Evolutionary conservation across 257 asterid genomes (phyloP), one percentile per base, ranked within the genome.

Genomic region (Oldenlandia corymbosa): DNA sequence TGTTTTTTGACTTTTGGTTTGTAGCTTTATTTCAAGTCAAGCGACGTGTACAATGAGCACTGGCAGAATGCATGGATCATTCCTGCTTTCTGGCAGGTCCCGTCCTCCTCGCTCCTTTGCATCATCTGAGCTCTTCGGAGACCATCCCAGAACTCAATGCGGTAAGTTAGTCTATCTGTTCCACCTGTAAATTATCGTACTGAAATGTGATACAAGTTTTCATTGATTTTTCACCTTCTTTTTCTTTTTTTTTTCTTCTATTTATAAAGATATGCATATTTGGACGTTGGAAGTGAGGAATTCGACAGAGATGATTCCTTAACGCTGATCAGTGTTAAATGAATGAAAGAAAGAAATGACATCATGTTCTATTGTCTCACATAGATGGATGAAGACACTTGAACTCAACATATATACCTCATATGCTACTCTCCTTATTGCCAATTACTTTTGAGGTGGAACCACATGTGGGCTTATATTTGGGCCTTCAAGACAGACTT

Each of bases 31-130:
- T 89, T 89, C 82, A 92, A 89, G 78, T 84, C 99, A 12, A 85
- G 71, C 50, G 99, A 92, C 71, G 75, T 76, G 48, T 89, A 89
- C 87, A 92, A 89, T 64, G 97, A 92, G 88, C 90, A 67, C 23
- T 92, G 99, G 99, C 88, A 74, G 76, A 92, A 82, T 67, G 99
- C 97, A 46, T 92, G 99, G 99, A 78, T 92, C 77, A 87, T 92
- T 73, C 91, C 97, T 53, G 99, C 95, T 70, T 89, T 92, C 75
- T 92, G 99, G 99, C 95, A 89, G 68, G 94, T 92, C 51, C 67
- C 85, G 78, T 89, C 99, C 28, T 87, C 87, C 84, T 85, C 91
- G 58, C 87, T 92, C 68, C 80, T 92, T 64, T 87, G 96, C 12
- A 80, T 92, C 78, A 87, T 92, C 71, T 89, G 99, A 67, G 87